Conservation (phyloP, 768 basidiomycete genomes). For the Tulasnella sp. region DNA sequence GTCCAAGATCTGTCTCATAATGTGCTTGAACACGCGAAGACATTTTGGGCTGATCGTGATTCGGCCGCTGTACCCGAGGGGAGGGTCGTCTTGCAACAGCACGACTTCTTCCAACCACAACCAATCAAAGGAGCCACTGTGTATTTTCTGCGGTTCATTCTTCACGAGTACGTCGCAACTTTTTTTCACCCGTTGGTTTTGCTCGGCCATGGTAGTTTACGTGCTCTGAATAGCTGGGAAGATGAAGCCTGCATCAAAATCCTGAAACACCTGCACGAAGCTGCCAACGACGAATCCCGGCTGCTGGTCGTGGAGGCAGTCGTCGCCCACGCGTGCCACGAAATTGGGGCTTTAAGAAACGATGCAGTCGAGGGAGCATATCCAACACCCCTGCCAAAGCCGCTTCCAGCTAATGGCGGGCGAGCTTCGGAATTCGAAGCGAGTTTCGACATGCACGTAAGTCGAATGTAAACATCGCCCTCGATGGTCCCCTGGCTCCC, state of each 20-base stretch:
- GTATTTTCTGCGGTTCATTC: constrained; percentile 15
- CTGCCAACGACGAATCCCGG: not conserved
- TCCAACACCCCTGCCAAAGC: not conserved
- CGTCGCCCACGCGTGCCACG: not conserved
- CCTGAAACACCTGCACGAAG: constrained; percentile 16
- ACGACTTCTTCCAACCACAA: constrained; percentile 22
- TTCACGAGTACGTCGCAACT: constrained; percentile 1
- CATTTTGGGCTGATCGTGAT: not conserved
- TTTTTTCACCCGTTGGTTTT: not conserved
- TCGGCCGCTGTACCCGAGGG: not conserved
- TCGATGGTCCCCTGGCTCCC: too few species aligned
- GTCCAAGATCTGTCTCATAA: not conserved
- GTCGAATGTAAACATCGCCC: not conserved
- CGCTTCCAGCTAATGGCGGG: not conserved
- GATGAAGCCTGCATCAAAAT: not conserved
- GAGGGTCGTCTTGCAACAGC: not conserved
- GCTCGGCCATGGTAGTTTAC: not conserved
- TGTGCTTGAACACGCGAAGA: not conserved
- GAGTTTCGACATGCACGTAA: not conserved
- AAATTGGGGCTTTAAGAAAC: not conserved
- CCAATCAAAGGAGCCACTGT: constrained; percentile 17
- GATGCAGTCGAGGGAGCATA: not conserved
- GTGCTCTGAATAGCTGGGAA: not conserved
- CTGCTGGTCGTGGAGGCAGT: not conserved
- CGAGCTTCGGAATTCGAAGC: constrained; percentile 6